phyloP scores from a whole-genome alignment of 2,329 filamentous ascomycete species.

The Mollisia scopiformis region DNA sequence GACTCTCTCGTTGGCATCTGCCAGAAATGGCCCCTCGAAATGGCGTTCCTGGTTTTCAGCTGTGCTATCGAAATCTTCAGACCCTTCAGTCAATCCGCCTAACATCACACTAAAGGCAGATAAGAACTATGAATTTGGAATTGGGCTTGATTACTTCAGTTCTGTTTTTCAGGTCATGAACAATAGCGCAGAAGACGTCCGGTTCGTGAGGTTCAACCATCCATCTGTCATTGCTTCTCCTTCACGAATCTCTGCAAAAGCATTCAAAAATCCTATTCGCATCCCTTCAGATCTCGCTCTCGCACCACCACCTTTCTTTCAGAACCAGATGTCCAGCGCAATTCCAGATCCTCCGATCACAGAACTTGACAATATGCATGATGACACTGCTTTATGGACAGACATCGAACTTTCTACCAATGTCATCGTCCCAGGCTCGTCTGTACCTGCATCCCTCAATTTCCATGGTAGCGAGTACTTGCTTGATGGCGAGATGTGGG shows the following conservation, averaged over 20 bases:
- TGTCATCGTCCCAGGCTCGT: constrained; percentile 12
- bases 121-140: constrained; percentile 24
- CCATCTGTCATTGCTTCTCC: constrained; percentile 11
- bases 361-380: constrained; percentile 19
- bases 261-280: constrained; percentile 15
- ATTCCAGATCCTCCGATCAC: constrained; percentile 6
- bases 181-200: constrained; percentile 20
- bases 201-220: constrained; percentile 24
- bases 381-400: constrained; percentile 40
- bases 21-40: not conserved
- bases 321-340: not conserved
- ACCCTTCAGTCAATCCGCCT: constrained; percentile 2
- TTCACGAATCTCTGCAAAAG: constrained; percentile 7
- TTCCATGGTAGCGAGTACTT: constrained; percentile 8
- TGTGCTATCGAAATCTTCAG: constrained; percentile 10
- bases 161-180: constrained; percentile 28
- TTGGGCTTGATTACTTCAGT: constrained; percentile 28
- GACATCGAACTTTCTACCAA: constrained; percentile 14
- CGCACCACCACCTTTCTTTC: constrained; percentile 14
- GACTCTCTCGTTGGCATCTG: not conserved
- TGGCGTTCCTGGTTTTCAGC: constrained; percentile 36
- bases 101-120: not conserved
- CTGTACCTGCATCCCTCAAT: constrained; percentile 10
- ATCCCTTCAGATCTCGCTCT: constrained; percentile 22
- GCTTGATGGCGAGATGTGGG: constrained; percentile 9